A percentile compares a stretch with the other conserved stretches of the same genome.
Conservation (phyloP, 306 rosid genomes). For the Medicago truncatula region MtrunA17r5.0-ANR NC_053047.1:4774001-4774500, state of each 20-base stretch:
- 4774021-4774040: conserved; percentile 84
- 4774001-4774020: conserved; percentile 80
- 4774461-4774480: not conserved
- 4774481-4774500: not conserved
- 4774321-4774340: no score
- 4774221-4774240: conserved; percentile 95
- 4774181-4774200: conserved; percentile 95
- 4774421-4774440: conserved; percentile 39
- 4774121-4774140: conserved; percentile 93
- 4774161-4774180: conserved; percentile 95
- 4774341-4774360: no score
- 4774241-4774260: conserved; percentile 44
- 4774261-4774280: no score
- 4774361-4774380: no score
- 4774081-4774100: conserved; percentile 93
- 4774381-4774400: no score
- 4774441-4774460: not conserved
- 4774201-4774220: conserved; percentile 82
- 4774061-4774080: conserved; percentile 81
- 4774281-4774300: no score
- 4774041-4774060: conserved; percentile 89
- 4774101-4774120: conserved; percentile 99
- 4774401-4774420: conserved; percentile 74
- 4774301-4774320: no score
- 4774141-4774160: conserved; percentile 88